Evolutionary conservation across 2,329 filamentous ascomycete genomes (phyloP).

Genomic region (Metarhizium robertsii): DNA sequence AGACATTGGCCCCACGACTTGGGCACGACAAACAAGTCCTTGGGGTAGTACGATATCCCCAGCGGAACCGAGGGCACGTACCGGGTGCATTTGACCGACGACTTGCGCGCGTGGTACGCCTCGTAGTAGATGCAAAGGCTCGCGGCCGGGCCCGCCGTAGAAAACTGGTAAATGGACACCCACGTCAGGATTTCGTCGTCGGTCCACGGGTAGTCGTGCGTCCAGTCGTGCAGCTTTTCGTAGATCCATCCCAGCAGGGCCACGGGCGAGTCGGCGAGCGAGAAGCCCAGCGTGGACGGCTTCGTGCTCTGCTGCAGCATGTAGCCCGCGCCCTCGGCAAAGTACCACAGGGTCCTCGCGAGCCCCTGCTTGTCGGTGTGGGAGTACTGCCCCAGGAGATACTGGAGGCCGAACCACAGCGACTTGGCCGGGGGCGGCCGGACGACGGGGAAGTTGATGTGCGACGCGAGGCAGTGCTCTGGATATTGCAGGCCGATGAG

Average conservation of each 20-base stretch:
- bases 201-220: slow-evolving; percentile 61
- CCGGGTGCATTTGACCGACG: neutral
- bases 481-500: slow-evolving; percentile 52
- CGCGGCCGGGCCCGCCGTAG: slow-evolving; percentile 57
- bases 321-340: slow-evolving; percentile 35
- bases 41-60: slow-evolving; percentile 46
- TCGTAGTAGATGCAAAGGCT: slow-evolving; percentile 67
- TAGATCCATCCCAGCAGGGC: slow-evolving; percentile 70
- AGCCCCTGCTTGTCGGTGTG: slow-evolving; percentile 28
- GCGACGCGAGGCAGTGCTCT: slow-evolving; percentile 39
- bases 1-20: slow-evolving; percentile 48
- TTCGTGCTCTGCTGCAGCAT: slow-evolving; percentile 43
- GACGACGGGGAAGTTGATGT: slow-evolving; percentile 45
- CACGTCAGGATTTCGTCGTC: slow-evolving; percentile 70
- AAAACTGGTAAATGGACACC: slow-evolving; percentile 66
- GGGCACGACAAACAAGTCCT: slow-evolving; percentile 45
- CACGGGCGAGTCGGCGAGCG: slow-evolving; percentile 55
- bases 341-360: slow-evolving; percentile 48
- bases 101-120: slow-evolving; percentile 29
- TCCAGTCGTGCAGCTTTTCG: slow-evolving; percentile 73
- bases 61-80: slow-evolving; percentile 29
- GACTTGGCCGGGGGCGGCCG: slow-evolving; percentile 37
- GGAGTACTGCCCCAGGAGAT: slow-evolving; percentile 42
- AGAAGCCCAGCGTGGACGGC: slow-evolving; percentile 65
- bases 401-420: slow-evolving; percentile 47